Base-by-base conservation (phyloP, 2,329 filamentous ascomycete genomes). In the Botrytis cinerea region DNA sequence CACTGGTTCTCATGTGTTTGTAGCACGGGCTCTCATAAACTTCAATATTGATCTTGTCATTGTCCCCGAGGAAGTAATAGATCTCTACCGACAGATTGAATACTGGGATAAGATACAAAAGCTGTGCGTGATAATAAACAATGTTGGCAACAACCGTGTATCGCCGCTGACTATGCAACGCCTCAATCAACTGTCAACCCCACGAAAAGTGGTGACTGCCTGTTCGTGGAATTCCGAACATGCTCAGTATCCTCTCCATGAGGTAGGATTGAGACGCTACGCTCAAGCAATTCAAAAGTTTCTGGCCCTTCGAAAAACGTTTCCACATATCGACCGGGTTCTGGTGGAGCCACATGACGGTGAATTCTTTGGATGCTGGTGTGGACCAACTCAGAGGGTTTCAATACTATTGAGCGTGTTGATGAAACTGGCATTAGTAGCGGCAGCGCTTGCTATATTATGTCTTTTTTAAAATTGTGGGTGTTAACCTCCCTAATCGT, bases 21-120 rank as follows among this genome's bases (percentile, higher is more conserved):
- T 2, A 43, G 59, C n/a, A 46, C 7, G 5, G 54, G 60, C 38
- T 35, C n/a, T 28, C 10, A 6, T 45, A 2, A 18, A 66, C n/a
- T 71, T 71, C n/a, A 18, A 64, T 32, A 25, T 71, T n/a, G 70
- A 71, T 57, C 20, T 35, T 8, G 10, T 71, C 16, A 22, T 64
- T 25, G 32, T 71, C 22, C 7, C 57, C 2, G 22, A 2, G 12
- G 6, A 18, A 12, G 9, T 61, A 46, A 14, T 70, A 43, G 32
- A 35, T 6, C 43, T 62, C 32, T 5, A 45, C 8, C 20, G 28
- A 46, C 8, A 12, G 22, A 51, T 71, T 32, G 7, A 46, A 40
- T 4, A 64, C 35, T 28, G 18, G 35, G 14, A 54, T 16, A 25
- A 2, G 14, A 64, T 71, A 66, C 45, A 18, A 38, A 54, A 8